These are phyloP conservation scores for Pyrenophora graminea DNA, from an alignment of 2,329 filamentous ascomycete species.

Conservation along the genomic window DNA sequence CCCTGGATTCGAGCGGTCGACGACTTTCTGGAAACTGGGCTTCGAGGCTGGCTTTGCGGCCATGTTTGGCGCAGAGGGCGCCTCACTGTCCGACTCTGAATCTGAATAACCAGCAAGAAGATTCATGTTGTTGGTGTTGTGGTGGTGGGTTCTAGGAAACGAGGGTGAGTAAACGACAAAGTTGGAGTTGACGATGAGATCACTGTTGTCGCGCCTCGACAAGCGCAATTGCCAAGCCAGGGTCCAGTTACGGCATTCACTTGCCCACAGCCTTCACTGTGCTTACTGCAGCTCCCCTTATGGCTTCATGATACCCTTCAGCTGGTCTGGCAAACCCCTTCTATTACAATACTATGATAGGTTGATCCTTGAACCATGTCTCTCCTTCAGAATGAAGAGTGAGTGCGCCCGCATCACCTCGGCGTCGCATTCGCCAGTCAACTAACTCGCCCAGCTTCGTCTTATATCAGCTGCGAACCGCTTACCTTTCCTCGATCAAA, in stretches of 20 bases:
- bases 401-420: constrained; percentile 38
- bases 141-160: no score
- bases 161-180: neutral
- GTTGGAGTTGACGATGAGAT: constrained; percentile 17
- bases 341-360: constrained; percentile 22
- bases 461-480: constrained; percentile 78
- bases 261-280: constrained; percentile 10
- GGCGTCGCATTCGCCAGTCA: constrained; percentile 9
- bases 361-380: constrained; percentile 42
- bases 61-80: constrained; percentile 37
- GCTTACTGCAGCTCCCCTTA: constrained; percentile 1
- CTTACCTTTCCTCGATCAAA: constrained; percentile 77
- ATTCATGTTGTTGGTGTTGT: constrained; percentile 60
- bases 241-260: constrained; percentile 20
- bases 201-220: constrained; percentile 8
- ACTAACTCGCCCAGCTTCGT: constrained; percentile 64
- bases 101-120: constrained; percentile 79
- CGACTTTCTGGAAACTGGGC: constrained; percentile 74
- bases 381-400: constrained; percentile 53
- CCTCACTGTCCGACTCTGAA: constrained; percentile 70
- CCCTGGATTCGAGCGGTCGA: constrained; percentile 78
- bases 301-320: constrained; percentile 27
- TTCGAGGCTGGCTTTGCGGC: constrained; percentile 54
- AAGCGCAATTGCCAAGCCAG: constrained; percentile 28
- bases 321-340: constrained; percentile 38